These are phyloP conservation scores for Combretum micranthum DNA, from an alignment of 345 rosid genomes.

Conservation along the genomic window DNA sequence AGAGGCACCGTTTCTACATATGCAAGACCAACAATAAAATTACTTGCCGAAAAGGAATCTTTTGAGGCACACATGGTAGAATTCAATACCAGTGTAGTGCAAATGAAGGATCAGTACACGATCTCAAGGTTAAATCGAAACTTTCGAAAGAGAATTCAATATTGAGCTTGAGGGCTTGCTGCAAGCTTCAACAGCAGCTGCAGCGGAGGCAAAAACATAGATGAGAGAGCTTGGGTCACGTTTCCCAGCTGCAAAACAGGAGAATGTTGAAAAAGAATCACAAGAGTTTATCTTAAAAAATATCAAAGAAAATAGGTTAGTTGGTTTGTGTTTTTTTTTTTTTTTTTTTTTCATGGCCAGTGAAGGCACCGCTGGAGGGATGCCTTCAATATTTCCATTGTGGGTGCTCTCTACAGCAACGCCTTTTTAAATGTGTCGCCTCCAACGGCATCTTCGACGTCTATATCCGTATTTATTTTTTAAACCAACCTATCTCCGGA, in stretches of 20 bases:
- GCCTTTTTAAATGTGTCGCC: too few relatives aligned
- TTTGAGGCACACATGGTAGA: conserved; percentile 46
- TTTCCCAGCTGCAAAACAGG: conserved; percentile 58
- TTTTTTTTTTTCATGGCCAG: too few relatives aligned
- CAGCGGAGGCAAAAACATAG: conserved; percentile 56
- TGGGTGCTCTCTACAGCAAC: too few relatives aligned
- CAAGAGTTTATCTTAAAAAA: conserved; percentile 47
- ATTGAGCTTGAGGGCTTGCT: conserved; percentile 64
- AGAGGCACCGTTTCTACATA: conserved; percentile 23
- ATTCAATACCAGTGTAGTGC: conserved; percentile 32
- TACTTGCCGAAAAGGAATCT: conserved; percentile 48
- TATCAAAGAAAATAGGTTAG: too few relatives aligned
- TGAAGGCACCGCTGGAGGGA: too few relatives aligned
- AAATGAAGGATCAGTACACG: conserved; percentile 38
- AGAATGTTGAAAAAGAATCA: conserved; percentile 51
- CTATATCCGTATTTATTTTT: too few relatives aligned
- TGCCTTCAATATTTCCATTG: too few relatives aligned
- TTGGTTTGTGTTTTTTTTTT: too few relatives aligned
- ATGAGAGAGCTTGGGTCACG: conserved; percentile 59
- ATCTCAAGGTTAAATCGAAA: conserved; percentile 63
- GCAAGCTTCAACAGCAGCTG: conserved; percentile 47
- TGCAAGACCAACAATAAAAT: conserved; percentile 28
- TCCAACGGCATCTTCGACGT: too few relatives aligned
- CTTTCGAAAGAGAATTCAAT: conserved; percentile 57
- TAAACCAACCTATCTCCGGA: too few relatives aligned